phyloP scores from a whole-genome alignment of 1,284 basidiomycete genomes.

The Caloboletus firmus region DNA sequence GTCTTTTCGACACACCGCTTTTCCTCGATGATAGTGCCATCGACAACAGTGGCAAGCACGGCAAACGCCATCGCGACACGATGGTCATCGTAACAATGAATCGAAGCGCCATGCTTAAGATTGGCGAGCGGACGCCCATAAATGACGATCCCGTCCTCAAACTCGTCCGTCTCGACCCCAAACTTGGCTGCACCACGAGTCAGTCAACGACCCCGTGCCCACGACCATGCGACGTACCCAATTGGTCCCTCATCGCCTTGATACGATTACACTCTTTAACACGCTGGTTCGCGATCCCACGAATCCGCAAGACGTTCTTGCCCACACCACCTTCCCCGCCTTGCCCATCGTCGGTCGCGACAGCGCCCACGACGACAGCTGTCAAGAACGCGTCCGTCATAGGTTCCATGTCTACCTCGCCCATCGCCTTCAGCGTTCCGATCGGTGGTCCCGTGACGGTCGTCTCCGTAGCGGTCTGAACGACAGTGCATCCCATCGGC shows the following conservation, averaged over 20 bases:
- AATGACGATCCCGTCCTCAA: conserved; percentile 92
- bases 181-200: conserved; percentile 73
- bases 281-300: conserved; percentile 96
- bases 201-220: background rate
- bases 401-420: conserved; percentile 96
- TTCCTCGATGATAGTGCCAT: conserved; percentile 85
- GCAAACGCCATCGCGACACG: conserved; percentile 99
- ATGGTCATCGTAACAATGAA: conserved; percentile 98
- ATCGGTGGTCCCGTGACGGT: conserved; percentile 93
- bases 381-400: conserved; percentile 99
- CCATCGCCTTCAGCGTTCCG: conserved; percentile 61
- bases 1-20: conserved; percentile 99
- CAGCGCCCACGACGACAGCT: conserved; percentile 88
- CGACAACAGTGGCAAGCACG: conserved; percentile 77
- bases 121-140: conserved; percentile 70
- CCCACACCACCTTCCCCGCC: conserved; percentile 30
- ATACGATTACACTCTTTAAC: conserved; percentile 99
- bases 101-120: conserved; percentile 68
- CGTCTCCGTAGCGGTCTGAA: conserved; percentile 86
- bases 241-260: conserved; percentile 93
- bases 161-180: conserved; percentile 88
- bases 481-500: conserved; percentile 92
- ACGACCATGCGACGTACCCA: conserved; percentile 51
- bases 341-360: conserved; percentile 52
- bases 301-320: conserved; percentile 71